phyloP scores from a whole-genome alignment of 345 rosid species.

The Syzygium jambos region DNA sequence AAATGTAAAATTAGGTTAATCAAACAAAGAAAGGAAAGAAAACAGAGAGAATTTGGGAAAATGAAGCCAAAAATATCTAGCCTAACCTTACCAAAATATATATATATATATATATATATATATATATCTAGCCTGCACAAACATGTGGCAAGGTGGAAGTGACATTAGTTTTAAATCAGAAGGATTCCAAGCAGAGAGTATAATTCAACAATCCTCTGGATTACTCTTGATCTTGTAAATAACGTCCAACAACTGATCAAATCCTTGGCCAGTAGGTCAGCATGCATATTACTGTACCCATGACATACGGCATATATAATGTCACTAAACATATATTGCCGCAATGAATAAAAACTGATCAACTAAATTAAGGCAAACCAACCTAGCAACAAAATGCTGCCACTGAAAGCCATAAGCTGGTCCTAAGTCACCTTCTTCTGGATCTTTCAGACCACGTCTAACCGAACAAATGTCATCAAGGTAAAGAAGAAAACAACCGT shows the following conservation, averaged over 20 bases:
- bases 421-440: slow-evolving; percentile 91
- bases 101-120: too few relatives aligned
- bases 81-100: too few relatives aligned
- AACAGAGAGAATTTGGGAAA: not conserved
- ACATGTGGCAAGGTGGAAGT: slow-evolving; percentile 97
- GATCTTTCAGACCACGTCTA: slow-evolving; percentile 58
- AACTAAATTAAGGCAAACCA: not conserved
- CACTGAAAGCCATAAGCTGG: slow-evolving; percentile 91
- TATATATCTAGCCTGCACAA: slow-evolving; percentile 61
- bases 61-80: not conserved
- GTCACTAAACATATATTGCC: not conserved
- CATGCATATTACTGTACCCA: slow-evolving; percentile 47
- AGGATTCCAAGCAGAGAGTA: slow-evolving; percentile 88
- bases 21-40: not conserved
- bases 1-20: not conserved
- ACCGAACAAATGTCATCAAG: slow-evolving; percentile 5
- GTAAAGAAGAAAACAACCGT: not conserved
- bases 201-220: slow-evolving; percentile 72
- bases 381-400: slow-evolving; percentile 97
- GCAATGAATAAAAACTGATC: not conserved
- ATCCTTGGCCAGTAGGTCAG: slow-evolving; percentile 64
- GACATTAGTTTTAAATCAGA: too few relatives aligned
- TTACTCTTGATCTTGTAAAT: slow-evolving; percentile 79
- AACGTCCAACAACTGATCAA: slow-evolving; percentile 79
- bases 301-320: not conserved